Conservation (phyloP, 306 rosid genomes). For the Lotus japonicus region DNA sequence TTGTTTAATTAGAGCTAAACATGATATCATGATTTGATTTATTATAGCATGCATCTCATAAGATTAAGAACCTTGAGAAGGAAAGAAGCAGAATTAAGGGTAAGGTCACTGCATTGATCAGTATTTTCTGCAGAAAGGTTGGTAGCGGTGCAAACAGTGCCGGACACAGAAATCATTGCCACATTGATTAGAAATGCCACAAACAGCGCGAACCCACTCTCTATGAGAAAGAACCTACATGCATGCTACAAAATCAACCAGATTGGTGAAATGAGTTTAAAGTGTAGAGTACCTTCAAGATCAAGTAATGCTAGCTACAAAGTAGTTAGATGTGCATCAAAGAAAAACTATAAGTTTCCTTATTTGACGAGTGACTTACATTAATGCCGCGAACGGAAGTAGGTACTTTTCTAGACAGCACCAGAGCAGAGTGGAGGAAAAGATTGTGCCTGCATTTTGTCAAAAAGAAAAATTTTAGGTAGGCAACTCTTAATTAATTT, state of each 20-base stretch:
- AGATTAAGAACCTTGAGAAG: slow-evolving; percentile 66
- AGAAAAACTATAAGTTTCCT: no score
- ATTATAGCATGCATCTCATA: neutral
- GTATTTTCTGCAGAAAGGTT: slow-evolving; percentile 26
- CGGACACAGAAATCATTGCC: slow-evolving; percentile 66
- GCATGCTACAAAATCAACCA: slow-evolving; percentile 55
- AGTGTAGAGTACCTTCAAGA: no score
- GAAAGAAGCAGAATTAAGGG: slow-evolving; percentile 72
- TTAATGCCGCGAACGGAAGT: slow-evolving; percentile 67
- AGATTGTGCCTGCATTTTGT: slow-evolving; percentile 71
- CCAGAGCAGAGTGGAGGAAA: slow-evolving; percentile 92
- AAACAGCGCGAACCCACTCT: slow-evolving; percentile 71
- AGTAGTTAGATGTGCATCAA: no score
- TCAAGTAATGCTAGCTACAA: no score
- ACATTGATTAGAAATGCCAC: slow-evolving; percentile 79
- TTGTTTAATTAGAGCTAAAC: neutral
- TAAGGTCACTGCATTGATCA: slow-evolving; percentile 43
- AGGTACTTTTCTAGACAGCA: slow-evolving; percentile 73
- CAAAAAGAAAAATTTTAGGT: no score
- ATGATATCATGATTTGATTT: neutral
- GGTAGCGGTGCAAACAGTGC: slow-evolving; percentile 42
- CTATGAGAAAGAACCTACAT: slow-evolving; percentile 65
- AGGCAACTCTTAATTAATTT: no score
- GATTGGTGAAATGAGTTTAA: neutral
- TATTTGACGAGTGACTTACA: slow-evolving; percentile 28